These are phyloP conservation scores for Gamarada debralockiae DNA, from an alignment of 495 filamentous ascomycete species.

Conservation along the genomic window DNA sequence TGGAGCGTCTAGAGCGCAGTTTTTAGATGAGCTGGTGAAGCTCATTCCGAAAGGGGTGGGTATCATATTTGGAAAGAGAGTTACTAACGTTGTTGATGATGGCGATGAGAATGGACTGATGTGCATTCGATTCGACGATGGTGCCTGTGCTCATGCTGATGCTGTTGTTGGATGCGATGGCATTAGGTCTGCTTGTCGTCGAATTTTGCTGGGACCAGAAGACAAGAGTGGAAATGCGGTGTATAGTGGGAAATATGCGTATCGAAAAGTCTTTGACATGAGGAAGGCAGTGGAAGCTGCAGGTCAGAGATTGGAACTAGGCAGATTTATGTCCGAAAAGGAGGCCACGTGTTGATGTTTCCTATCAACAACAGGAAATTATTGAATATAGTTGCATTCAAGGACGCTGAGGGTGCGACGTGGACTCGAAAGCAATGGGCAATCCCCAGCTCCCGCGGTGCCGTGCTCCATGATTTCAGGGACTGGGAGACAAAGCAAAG, in stretches of 20 bases:
- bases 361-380: constrained; percentile 52
- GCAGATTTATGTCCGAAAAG: constrained; percentile 51
- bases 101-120: constrained; percentile 30
- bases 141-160: constrained; percentile 43
- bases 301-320: constrained; percentile 48
- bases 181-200: constrained; percentile 45
- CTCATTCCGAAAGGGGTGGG: constrained; percentile 40
- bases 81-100: not conserved
- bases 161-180: constrained; percentile 55
- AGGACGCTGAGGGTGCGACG: constrained; percentile 27
- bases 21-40: constrained; percentile 53
- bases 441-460: constrained; percentile 43
- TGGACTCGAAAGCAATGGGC: constrained; percentile 51
- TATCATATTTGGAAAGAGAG: constrained; percentile 37
- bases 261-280: constrained; percentile 52
- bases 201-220: constrained; percentile 34
- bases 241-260: constrained; percentile 49
- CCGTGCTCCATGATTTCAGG: constrained; percentile 49
- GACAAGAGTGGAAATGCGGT: constrained; percentile 30
- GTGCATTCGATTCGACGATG: constrained; percentile 49
- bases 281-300: constrained; percentile 46
- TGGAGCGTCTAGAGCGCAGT: constrained; percentile 49
- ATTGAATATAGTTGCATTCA: constrained; percentile 12
- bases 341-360: constrained; percentile 58
- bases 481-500: constrained; percentile 46